Conservation (phyloP, 495 filamentous ascomycete species). For the Neohortaea acidophila region DNA sequence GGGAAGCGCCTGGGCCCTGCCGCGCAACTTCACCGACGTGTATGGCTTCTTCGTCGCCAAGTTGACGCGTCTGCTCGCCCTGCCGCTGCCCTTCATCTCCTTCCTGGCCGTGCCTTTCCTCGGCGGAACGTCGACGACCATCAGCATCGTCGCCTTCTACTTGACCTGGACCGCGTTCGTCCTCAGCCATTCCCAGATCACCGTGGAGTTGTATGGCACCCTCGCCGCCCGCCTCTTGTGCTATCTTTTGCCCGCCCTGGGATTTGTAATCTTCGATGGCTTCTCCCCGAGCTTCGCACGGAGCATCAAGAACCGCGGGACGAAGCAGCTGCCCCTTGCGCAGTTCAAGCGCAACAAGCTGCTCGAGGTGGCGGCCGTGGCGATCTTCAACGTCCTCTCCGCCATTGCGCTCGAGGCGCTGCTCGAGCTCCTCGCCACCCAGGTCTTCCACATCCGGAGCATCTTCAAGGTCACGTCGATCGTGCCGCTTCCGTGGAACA, state of each 20-base stretch:
- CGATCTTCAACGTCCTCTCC: slow-evolving; percentile 51
- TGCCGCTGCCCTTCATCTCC: slow-evolving; percentile 50
- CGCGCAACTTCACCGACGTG: slow-evolving; percentile 3
- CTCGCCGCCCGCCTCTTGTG: slow-evolving; percentile 52
- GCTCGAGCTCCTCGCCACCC: slow-evolving; percentile 38
- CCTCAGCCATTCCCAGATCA: slow-evolving; percentile 55
- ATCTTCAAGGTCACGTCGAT: slow-evolving; percentile 42
- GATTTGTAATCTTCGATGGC: slow-evolving; percentile 62
- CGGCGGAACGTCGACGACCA: slow-evolving; percentile 55
- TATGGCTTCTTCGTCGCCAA: slow-evolving; percentile 11
- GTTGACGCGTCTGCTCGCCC: slow-evolving; percentile 27
- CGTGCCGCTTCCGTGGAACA: slow-evolving; percentile 46
- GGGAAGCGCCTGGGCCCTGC: slow-evolving; percentile 6
- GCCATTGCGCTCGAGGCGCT: slow-evolving; percentile 27
- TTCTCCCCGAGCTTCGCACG: slow-evolving; percentile 49
- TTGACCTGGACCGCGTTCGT: slow-evolving; percentile 78
- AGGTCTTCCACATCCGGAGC: slow-evolving; percentile 36
- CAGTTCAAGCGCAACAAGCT: slow-evolving; percentile 20
- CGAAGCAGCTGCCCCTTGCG: slow-evolving; percentile 39
- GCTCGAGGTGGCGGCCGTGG: slow-evolving; percentile 33
- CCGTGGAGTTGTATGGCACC: slow-evolving; percentile 60
- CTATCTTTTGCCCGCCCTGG: slow-evolving; percentile 55
- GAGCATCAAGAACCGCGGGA: slow-evolving; percentile 53
- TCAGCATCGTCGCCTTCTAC: slow-evolving; percentile 84
- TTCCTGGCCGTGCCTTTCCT: slow-evolving; percentile 42